Evolutionary conservation across 257 asterid species (phyloP), one percentile per base, ranked within the genome.

Genomic region (Prunella vulgaris): DNA sequence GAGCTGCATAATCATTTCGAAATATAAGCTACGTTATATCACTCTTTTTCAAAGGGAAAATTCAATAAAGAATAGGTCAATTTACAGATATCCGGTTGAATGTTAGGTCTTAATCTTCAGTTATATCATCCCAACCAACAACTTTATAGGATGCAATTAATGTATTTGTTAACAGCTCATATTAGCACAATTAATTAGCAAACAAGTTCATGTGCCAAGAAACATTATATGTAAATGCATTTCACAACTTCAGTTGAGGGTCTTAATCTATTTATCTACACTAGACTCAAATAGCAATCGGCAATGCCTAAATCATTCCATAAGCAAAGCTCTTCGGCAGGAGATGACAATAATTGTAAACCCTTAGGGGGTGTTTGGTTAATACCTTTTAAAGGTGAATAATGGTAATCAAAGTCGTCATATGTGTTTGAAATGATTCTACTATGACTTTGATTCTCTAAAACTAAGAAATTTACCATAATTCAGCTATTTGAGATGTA

Each of bases 1-100:
- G 95, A 52, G 79, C 96, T 87, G 89, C 85, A 83, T 25, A 59
- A 57, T 52, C 49, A 20, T 54, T 25, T 7, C 15, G 10, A 49
- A 62, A 24, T 51, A 32, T 38, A 40, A 21, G 37, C 22, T 4
- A 63, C n/a, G n/a, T 15, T 40, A 40, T 18, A 60, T 32, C 25
- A 60, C 20, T 21, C 20, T 21, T 30, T 60, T 18, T 62, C 32
- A 15, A 15, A 13, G 5, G 14, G 13, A 10, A 20, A 20, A 15
- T 5, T 5, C 2, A 15, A 49, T 25, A 30, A 15, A 24, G n/a
- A 24, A 25, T 17, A 37, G 7, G 18, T 22, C n/a, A 62, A 61
- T 12, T 12, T 62, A 62, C 52, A 62, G 7, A 38, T 62, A 37
- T 18, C 12, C 3, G 21, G 38, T 62, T 62, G 33, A 18, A 12